Conservation (phyloP, 2,329 filamentous ascomycete species). For the Furcasterigmium furcatum region DNA sequence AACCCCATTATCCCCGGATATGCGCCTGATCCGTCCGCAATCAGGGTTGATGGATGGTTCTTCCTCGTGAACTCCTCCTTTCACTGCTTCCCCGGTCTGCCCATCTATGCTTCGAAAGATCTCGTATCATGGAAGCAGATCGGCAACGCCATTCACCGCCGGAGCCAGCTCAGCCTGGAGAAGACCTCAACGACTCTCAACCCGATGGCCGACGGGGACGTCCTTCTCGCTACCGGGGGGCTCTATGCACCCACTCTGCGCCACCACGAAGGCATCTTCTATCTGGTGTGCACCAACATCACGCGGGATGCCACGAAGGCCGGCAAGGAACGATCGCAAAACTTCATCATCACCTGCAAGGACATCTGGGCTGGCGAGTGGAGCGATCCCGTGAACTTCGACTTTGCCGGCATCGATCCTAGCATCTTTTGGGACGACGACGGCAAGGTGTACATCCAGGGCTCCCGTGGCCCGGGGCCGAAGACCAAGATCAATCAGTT, state of each 20-base stretch:
- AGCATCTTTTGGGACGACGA: constrained; percentile 54
- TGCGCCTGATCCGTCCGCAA: constrained; percentile 22
- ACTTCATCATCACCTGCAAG: constrained; percentile 16
- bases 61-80: constrained; percentile 53
- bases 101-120: constrained; percentile 30
- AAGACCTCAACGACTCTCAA: background rate
- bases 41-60: constrained; percentile 22
- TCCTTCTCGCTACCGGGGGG: constrained; percentile 15
- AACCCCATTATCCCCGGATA: constrained; percentile 26
- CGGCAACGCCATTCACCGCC: constrained; percentile 5
- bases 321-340: constrained; percentile 3
- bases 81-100: constrained; percentile 54
- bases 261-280: constrained; percentile 15
- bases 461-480: constrained; percentile 17
- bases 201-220: background rate
- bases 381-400: constrained; percentile 17
- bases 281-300: constrained; percentile 15
- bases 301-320: background rate
- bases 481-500: constrained; percentile 7
- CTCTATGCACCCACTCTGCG: constrained; percentile 19
- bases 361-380: constrained; percentile 15
- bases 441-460: constrained; percentile 45
- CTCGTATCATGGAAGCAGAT: constrained; percentile 24
- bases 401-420: constrained; percentile 34
- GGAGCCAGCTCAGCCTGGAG: background rate